These are phyloP conservation scores for Umbilicaria muhlenbergii DNA, from an alignment of 495 filamentous ascomycete species.

Conservation along the genomic window DNA sequence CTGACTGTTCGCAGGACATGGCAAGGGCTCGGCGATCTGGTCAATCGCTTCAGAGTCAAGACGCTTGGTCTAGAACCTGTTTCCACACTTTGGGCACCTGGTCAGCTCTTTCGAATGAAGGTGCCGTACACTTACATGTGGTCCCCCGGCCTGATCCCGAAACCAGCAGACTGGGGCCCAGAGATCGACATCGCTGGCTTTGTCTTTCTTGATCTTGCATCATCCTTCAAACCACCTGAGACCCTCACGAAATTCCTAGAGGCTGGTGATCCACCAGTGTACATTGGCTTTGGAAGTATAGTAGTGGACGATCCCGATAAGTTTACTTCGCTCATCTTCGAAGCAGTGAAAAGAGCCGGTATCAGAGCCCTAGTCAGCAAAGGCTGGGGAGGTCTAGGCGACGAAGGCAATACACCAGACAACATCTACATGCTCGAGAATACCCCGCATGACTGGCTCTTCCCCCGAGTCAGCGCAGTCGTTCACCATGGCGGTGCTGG, in stretches of 20 bases:
- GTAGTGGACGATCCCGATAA: slow-evolving; percentile 49
- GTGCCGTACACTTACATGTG: slow-evolving; percentile 52
- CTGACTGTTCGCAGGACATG: slow-evolving; percentile 20
- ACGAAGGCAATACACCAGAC: slow-evolving; percentile 32
- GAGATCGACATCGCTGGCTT: slow-evolving; percentile 51
- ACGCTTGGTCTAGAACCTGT: slow-evolving; percentile 45
- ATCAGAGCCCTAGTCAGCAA: slow-evolving; percentile 48
- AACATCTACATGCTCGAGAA: slow-evolving; percentile 49
- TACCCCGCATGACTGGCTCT: slow-evolving; percentile 55
- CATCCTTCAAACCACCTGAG: slow-evolving; percentile 38
- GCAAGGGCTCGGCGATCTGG: slow-evolving; percentile 45
- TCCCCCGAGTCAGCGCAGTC: slow-evolving; percentile 40
- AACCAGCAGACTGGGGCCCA: slow-evolving; percentile 46
- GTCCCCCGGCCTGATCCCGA: slow-evolving; percentile 49
- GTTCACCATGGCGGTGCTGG: slow-evolving; percentile 54
- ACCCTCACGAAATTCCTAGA: slow-evolving; percentile 38
- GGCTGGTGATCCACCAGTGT: slow-evolving; percentile 38
- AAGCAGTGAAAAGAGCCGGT: slow-evolving; percentile 41
- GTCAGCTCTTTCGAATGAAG: slow-evolving; percentile 41
- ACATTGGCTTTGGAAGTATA: slow-evolving; percentile 56
- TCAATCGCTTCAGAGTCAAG: slow-evolving; percentile 46
- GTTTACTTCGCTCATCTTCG: slow-evolving; percentile 46
- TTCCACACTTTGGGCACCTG: slow-evolving; percentile 49
- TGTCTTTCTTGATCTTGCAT: slow-evolving; percentile 47
- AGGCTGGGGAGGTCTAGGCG: slow-evolving; percentile 53